phyloP scores from a whole-genome alignment of 129 eudicot species.

The Rutidosis leptorrhynchoides region DNA sequence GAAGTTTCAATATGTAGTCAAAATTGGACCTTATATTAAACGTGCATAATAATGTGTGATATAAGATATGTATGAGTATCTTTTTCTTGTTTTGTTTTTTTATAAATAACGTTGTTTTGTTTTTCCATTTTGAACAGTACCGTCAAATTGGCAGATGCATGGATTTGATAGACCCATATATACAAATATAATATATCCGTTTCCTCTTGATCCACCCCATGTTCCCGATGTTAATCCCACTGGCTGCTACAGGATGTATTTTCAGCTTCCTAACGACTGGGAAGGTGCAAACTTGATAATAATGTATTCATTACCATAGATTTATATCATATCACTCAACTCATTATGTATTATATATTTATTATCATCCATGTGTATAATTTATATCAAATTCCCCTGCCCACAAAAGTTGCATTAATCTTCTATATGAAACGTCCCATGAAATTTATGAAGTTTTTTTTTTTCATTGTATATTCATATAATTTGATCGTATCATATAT shows the following conservation, averaged over 20 bases:
- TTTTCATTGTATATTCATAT: background rate
- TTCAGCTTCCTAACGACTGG: conserved; percentile 83
- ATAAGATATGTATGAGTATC: background rate
- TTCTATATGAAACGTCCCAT: background rate
- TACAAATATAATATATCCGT: conserved; percentile 77
- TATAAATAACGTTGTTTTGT: conserved; percentile 1
- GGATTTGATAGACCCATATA: conserved; percentile 85
- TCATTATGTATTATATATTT: no score
- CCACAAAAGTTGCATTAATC: conserved; percentile 11
- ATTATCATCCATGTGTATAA: background rate
- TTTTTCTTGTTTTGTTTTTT: conserved; percentile 14
- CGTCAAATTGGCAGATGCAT: conserved; percentile 98
- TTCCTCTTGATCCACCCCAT: conserved; percentile 84
- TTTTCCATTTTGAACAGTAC: conserved; percentile 54
- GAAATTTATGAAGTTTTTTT: background rate
- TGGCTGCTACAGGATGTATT: conserved; percentile 89
- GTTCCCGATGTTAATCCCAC: conserved; percentile 86
- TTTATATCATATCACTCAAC: no score
- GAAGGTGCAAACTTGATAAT: conserved; percentile 50
- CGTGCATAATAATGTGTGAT: background rate
- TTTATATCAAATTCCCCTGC: conserved; percentile 3
- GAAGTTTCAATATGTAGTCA: no score
- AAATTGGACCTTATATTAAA: conserved; percentile 5
- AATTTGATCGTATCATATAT: background rate
- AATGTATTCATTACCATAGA: background rate